A percentile compares a stretch with the other conserved stretches of the same genome.
Conservation (phyloP, 495 filamentous ascomycete genomes). For the Staphylotrichum tortipilum region DNA sequence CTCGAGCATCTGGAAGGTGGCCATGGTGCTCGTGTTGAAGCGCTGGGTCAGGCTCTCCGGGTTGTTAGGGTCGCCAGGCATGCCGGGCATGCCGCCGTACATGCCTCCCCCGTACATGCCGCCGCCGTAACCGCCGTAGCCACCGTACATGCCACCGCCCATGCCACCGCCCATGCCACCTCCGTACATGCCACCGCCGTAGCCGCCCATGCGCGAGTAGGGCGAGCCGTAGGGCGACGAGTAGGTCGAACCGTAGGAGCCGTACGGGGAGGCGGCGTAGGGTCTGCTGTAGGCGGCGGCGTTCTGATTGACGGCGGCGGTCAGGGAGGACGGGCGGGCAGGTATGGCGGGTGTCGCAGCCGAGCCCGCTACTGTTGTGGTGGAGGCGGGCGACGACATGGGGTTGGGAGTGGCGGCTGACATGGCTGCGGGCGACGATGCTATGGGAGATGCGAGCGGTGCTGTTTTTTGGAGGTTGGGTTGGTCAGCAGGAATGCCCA, state of each 20-base stretch:
- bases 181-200: slow-evolving; percentile 22
- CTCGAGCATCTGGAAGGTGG: slow-evolving; percentile 99
- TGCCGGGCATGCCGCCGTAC: slow-evolving; percentile 46
- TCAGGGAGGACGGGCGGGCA: slow-evolving; percentile 65
- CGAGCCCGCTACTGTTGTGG: slow-evolving; percentile 12
- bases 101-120: slow-evolving; percentile 60
- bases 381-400: slow-evolving; percentile 34
- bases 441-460: slow-evolving; percentile 26
- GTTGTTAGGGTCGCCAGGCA: slow-evolving; percentile 71
- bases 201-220: slow-evolving; percentile 38
- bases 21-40: slow-evolving; percentile 84
- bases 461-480: slow-evolving; percentile 30
- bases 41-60: slow-evolving; percentile 85
- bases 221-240: slow-evolving; percentile 40
- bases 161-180: slow-evolving; percentile 31
- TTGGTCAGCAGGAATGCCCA: slow-evolving; percentile 2
- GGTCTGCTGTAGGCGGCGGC: slow-evolving; percentile 65
- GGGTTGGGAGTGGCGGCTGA: slow-evolving; percentile 48
- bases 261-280: slow-evolving; percentile 46
- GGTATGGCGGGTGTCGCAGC: slow-evolving; percentile 65
- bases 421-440: slow-evolving; percentile 1
- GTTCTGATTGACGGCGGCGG: slow-evolving; percentile 70
- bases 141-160: slow-evolving; percentile 36
- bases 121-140: slow-evolving; percentile 39
- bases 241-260: slow-evolving; percentile 37